phyloP scores from a whole-genome alignment of 2,329 filamentous ascomycete species.

The Nemania sp. region DNA sequence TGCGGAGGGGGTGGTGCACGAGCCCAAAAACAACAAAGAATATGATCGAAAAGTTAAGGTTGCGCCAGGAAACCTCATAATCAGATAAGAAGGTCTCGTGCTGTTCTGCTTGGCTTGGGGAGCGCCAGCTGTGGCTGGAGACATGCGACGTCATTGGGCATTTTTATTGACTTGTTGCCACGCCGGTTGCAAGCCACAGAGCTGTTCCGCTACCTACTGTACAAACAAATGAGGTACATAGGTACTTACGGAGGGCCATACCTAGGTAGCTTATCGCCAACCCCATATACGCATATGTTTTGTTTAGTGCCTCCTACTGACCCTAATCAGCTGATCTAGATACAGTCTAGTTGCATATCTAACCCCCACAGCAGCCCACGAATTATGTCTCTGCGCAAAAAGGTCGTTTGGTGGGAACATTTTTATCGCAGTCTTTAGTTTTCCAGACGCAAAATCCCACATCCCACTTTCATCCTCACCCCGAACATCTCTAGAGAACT shows the following conservation, averaged over 20 bases:
- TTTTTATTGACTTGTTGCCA: constrained; percentile 19
- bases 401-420: constrained; percentile 30
- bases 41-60: constrained; percentile 37
- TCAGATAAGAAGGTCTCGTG: constrained; percentile 46
- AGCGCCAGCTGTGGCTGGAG: constrained; percentile 38
- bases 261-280: background rate
- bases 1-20: constrained; percentile 41
- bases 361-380: constrained; percentile 38
- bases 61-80: constrained; percentile 37
- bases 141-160: constrained; percentile 39
- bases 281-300: background rate
- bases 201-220: background rate
- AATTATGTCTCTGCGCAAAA: constrained; percentile 41
- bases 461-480: constrained; percentile 51
- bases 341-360: constrained; percentile 23
- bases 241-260: background rate
- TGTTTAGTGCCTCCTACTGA: background rate
- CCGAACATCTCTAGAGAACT: constrained; percentile 71
- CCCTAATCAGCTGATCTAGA: constrained; percentile 50
- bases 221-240: background rate
- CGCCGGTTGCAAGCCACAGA: constrained; percentile 24
- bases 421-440: constrained; percentile 49
- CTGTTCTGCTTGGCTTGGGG: constrained; percentile 37
- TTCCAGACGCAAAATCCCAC: constrained; percentile 43
- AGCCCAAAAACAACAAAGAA: constrained; percentile 40